phyloP scores from a whole-genome alignment of 441 rosid genomes.

The Adansonia grandidieri region DNA sequence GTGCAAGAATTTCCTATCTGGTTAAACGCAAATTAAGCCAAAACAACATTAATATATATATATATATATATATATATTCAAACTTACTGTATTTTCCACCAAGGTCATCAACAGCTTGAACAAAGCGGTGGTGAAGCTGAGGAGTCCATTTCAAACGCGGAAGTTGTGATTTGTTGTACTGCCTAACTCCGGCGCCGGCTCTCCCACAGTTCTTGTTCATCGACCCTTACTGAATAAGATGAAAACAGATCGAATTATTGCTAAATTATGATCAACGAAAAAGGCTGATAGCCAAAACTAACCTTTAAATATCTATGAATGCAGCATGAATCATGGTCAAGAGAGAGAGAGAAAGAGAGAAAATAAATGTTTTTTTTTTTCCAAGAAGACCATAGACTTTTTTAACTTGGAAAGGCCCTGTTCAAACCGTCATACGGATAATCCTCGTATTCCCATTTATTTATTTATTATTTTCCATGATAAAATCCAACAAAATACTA shows the following conservation, averaged over 20 bases:
- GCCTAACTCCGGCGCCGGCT: background rate
- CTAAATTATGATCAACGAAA: no score
- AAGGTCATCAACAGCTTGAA: background rate
- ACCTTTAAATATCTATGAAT: background rate
- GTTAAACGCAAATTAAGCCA: background rate
- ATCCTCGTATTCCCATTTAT: background rate
- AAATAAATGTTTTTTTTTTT: background rate
- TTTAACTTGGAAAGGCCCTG: background rate
- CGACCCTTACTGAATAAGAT: background rate
- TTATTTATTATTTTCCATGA: background rate
- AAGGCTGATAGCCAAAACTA: background rate
- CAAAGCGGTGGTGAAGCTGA: background rate
- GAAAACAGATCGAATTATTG: no score
- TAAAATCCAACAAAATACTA: background rate
- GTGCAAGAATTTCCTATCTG: background rate
- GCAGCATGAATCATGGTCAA: background rate
- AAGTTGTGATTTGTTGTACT: background rate
- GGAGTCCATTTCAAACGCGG: conserved; percentile 2
- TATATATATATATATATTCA: no score
- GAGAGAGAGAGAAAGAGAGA: background rate
- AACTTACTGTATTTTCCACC: background rate
- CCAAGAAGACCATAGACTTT: background rate
- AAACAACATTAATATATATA: no score
- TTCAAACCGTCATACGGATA: background rate
- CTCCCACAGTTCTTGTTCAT: background rate